phyloP scores from a whole-genome alignment of 2,329 filamentous ascomycete genomes.

The Emmonsiellopsis sp. region DNA sequence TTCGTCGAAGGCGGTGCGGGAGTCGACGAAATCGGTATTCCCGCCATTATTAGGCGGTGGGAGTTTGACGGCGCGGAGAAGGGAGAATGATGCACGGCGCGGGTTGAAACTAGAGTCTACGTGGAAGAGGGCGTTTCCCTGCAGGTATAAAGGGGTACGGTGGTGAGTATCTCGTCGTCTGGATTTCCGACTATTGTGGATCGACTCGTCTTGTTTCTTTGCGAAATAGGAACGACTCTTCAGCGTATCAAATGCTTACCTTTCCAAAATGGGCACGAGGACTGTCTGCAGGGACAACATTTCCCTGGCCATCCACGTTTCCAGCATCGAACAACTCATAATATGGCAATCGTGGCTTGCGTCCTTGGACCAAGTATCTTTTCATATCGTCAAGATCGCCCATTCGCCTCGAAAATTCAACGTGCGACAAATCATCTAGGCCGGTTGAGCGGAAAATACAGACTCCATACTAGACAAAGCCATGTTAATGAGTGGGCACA shows the following conservation, averaged over 20 bases:
- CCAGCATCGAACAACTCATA: conserved; percentile 49
- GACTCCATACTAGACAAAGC: neutral
- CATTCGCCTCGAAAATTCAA: conserved; percentile 11
- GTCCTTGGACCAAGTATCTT: conserved; percentile 19
- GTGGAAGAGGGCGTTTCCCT: conserved; percentile 46
- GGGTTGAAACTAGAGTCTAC: conserved; percentile 49
- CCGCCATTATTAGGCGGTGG: conserved; percentile 41
- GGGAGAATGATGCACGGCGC: conserved; percentile 42
- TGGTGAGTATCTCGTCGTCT: neutral
- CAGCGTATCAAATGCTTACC: neutral
- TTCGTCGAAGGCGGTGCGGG: conserved; percentile 41
- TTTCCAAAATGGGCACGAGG: neutral
- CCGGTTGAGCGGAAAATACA: neutral
- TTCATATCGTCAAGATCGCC: conserved; percentile 12
- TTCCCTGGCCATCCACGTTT: conserved; percentile 43
- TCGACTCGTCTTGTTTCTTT: neutral
- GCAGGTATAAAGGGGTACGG: neutral
- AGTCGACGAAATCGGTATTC: conserved; percentile 46
- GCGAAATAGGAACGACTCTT: neutral
- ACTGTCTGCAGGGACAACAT: conserved; percentile 31
- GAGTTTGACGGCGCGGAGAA: conserved; percentile 42
- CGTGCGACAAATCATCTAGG: conserved; percentile 10
- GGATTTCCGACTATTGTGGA: neutral
- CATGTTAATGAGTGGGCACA: neutral
- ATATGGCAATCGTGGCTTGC: conserved; percentile 39